Conservation (phyloP, 768 basidiomycete genomes). For the Auricularia heimuer region DNA sequence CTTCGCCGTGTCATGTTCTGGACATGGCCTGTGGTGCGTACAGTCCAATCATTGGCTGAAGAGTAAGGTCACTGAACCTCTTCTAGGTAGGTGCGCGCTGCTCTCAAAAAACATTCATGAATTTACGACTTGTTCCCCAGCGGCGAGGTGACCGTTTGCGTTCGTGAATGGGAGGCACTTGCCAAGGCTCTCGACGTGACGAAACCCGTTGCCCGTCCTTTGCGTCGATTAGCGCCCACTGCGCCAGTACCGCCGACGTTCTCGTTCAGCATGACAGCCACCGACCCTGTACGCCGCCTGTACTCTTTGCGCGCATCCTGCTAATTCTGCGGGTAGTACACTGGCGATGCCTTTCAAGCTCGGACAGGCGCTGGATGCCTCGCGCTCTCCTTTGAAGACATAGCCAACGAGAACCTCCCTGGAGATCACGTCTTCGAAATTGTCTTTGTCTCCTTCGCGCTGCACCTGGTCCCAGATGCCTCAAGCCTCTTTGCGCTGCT, state of each 20-base stretch:
- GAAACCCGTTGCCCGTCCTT: conserved; percentile 15
- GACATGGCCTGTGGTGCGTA: conserved; percentile 45
- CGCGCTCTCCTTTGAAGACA: conserved; percentile 49
- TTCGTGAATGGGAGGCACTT: conserved; percentile 51
- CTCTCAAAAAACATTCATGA: neutral
- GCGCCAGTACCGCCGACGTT: conserved; percentile 22
- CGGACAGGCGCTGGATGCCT: conserved; percentile 48
- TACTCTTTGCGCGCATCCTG: neutral
- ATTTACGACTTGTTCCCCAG: conserved; percentile 21
- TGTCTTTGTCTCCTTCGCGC: conserved; percentile 63
- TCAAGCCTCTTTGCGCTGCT: conserved; percentile 57
- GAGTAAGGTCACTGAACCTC: conserved; percentile 4
- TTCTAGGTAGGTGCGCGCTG: neutral
- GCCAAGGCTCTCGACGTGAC: conserved; percentile 10
- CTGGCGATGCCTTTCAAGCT: conserved; percentile 44
- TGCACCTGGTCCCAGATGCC: conserved; percentile 54
- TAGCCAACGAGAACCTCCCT: conserved; percentile 46
- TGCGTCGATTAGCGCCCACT: conserved; percentile 26
- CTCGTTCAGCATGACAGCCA: conserved; percentile 26
- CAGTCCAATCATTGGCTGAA: neutral
- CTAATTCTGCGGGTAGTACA: conserved; percentile 36
- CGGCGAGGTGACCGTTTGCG: conserved; percentile 52
- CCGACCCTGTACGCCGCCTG: conserved; percentile 38
- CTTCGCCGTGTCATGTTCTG: conserved; percentile 30
- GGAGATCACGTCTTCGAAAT: conserved; percentile 36